A percentile compares a stretch with the other conserved stretches of the same genome.
phyloP scores from a whole-genome alignment of 2,329 filamentous ascomycete genomes.

The Pseudopithomyces chartarum region DNA sequence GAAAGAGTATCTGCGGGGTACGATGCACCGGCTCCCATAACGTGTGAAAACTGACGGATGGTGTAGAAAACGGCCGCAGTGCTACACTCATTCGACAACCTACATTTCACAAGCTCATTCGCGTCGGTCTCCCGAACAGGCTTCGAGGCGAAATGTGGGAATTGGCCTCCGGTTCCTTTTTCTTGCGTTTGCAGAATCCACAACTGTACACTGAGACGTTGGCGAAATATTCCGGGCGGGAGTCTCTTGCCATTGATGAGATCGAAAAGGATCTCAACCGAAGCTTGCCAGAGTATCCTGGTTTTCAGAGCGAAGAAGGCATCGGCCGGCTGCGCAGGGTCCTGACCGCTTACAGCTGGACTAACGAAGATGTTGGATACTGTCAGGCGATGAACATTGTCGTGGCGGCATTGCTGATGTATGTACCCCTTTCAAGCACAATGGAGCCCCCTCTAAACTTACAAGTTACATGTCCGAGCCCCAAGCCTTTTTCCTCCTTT shows the following conservation, averaged over 20 bases:
- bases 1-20: slow-evolving; percentile 84
- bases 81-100: slow-evolving; percentile 90
- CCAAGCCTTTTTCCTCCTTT: slow-evolving; percentile 94
- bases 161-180: slow-evolving; percentile 87
- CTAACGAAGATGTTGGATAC: slow-evolving; percentile 92
- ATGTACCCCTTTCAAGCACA: slow-evolving; percentile 38
- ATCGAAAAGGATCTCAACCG: slow-evolving; percentile 98
- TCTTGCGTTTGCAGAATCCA: slow-evolving; percentile 83
- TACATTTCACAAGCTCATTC: slow-evolving; percentile 96
- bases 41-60: slow-evolving; percentile 17
- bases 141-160: slow-evolving; percentile 96
- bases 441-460: slow-evolving; percentile 30
- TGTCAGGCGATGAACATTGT: slow-evolving; percentile 99
- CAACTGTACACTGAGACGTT: slow-evolving; percentile 84
- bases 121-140: slow-evolving; percentile 91
- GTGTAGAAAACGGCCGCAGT: slow-evolving; percentile 85
- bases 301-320: slow-evolving; percentile 94
- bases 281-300: slow-evolving; percentile 94
- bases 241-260: slow-evolving; percentile 95
- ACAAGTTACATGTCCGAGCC: slow-evolving; percentile 87
- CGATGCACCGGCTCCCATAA: slow-evolving; percentile 32
- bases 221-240: slow-evolving; percentile 78
- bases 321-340: slow-evolving; percentile 89
- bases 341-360: slow-evolving; percentile 97
- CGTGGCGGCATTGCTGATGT: slow-evolving; percentile 93